Base-by-base conservation (phyloP, 2,329 filamentous ascomycete species). In the Annulohypoxylon truncatum region DNA sequence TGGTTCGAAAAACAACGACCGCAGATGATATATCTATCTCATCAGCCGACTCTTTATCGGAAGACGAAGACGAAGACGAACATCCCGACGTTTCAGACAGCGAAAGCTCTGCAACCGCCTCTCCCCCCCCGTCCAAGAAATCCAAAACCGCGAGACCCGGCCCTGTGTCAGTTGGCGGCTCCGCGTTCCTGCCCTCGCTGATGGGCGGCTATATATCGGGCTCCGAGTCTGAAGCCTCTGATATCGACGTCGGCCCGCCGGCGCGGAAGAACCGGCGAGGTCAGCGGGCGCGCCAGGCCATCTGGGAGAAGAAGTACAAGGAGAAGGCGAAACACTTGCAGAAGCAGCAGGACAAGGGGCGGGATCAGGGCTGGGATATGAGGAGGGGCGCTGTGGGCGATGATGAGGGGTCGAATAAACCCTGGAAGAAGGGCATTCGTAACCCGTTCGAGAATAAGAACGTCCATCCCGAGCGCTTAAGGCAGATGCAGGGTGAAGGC, bases 301-400 rank as follows among this genome's bases (percentile, higher is more conserved):
- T 96, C 63, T 92, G 89, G 82, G 92, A 95, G 81, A 90, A 92
- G 80, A 95, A 94, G 75, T 95, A 85, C 76, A 92, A 92, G 52
- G 82, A 84, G 12, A 84, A 86, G 67, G 93, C 92, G 1, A 91
- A 89, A 71, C 92, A 94, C 73, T 64, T 76, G n/a, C 61, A 75
- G 44, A 77, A 83, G 62, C 59, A 75, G 53, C 77, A 83, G 48
- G 72, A 77, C 58, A 54, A 68, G 9, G 75, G 78, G 6, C 74
- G 82, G 35, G 84, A 87, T 51, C 74, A 81, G 8, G 86, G 85
- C 0, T 90, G 88, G 88, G 88, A 90, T 71, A 77, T 82, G 71
- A 82, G 82, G 74, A 82, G 82, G 33, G 87, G 84, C 31, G 87
- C 85, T 10, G 86, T 87, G 5, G 85, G 80, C 0, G 79, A 75